These are phyloP conservation scores for Thecaphora thlaspeos DNA, from an alignment of 1,284 basidiomycete genomes.

Conservation along the genomic window DNA sequence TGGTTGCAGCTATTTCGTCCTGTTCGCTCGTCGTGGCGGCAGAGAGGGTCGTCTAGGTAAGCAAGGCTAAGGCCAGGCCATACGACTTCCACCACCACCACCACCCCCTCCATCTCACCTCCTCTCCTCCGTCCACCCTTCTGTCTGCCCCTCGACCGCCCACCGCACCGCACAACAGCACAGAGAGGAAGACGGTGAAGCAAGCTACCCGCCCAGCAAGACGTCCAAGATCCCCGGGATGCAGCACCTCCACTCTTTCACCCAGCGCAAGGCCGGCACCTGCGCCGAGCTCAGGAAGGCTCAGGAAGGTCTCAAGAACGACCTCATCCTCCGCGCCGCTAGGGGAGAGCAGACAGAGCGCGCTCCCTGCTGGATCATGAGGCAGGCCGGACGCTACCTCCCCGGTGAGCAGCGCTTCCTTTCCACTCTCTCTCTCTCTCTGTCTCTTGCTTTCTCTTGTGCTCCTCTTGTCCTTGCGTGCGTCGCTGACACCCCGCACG, in stretches of 20 bases:
- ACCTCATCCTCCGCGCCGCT: constrained; percentile 84
- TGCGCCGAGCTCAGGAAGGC: constrained; percentile 16
- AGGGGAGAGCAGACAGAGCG: constrained; percentile 81
- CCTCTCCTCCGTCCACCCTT: too few species aligned
- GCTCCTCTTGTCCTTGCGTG: background rate
- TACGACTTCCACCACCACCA: too few species aligned
- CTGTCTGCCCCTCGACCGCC: too few species aligned
- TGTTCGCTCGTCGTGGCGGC: too few species aligned
- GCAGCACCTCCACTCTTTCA: constrained; percentile 44
- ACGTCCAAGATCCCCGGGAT: constrained; percentile 43
- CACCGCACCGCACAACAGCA: too few species aligned
- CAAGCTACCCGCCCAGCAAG: constrained; percentile 25
- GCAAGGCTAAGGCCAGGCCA: too few species aligned
- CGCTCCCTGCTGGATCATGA: constrained; percentile 98
- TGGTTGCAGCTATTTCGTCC: too few species aligned
- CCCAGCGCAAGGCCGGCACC: constrained; percentile 35
- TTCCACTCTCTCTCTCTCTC: background rate
- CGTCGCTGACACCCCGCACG: background rate
- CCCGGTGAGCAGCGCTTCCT: constrained; percentile 68
- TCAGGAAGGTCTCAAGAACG: constrained; percentile 69
- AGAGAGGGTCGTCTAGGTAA: too few species aligned
- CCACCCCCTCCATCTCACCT: too few species aligned
- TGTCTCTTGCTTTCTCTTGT: background rate
- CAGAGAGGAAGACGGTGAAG: too few species aligned
- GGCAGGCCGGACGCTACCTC: constrained; percentile 92